These are phyloP conservation scores for Fusarium anthophilum DNA, from an alignment of 2,329 filamentous ascomycete genomes.

Conservation along the genomic window DNA sequence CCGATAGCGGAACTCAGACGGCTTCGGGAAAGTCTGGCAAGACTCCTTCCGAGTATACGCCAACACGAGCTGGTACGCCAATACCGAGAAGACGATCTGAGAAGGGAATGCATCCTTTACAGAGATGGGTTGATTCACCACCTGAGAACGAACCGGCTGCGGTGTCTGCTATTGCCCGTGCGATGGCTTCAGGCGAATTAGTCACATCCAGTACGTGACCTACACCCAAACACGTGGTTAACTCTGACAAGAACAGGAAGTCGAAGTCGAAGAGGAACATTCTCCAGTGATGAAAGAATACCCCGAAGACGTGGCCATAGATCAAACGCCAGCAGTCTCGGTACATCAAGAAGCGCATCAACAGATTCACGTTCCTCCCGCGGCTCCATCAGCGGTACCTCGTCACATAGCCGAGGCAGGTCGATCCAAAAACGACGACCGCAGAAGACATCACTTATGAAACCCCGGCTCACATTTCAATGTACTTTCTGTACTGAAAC, in stretches of 20 bases:
- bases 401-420: conserved; percentile 6
- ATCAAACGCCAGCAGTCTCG: conserved; percentile 25
- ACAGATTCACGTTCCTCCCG: conserved; percentile 25
- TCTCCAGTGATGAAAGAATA: conserved; percentile 16
- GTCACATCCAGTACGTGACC: conserved; percentile 1
- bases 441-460: conserved; percentile 8
- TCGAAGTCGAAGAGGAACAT: conserved; percentile 19
- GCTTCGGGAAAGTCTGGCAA: not conserved
- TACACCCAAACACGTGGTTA: conserved; percentile 50
- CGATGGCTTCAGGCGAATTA: conserved; percentile 34
- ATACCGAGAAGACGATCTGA: conserved; percentile 42
- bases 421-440: conserved; percentile 15
- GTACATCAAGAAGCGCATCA: conserved; percentile 30
- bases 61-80: conserved; percentile 63
- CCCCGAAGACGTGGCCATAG: conserved; percentile 6
- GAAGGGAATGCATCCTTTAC: conserved; percentile 38
- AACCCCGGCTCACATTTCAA: conserved; percentile 43
- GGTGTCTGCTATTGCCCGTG: conserved; percentile 44
- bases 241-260: conserved; percentile 45
- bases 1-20: conserved; percentile 44
- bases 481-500: conserved; percentile 59
- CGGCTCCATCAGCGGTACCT: conserved; percentile 15
- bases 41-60: conserved; percentile 24
- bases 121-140: conserved; percentile 48
- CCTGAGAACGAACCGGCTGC: conserved; percentile 47